phyloP scores from a whole-genome alignment of 768 basidiomycete genomes.

The Dioszegia crocea region DNA sequence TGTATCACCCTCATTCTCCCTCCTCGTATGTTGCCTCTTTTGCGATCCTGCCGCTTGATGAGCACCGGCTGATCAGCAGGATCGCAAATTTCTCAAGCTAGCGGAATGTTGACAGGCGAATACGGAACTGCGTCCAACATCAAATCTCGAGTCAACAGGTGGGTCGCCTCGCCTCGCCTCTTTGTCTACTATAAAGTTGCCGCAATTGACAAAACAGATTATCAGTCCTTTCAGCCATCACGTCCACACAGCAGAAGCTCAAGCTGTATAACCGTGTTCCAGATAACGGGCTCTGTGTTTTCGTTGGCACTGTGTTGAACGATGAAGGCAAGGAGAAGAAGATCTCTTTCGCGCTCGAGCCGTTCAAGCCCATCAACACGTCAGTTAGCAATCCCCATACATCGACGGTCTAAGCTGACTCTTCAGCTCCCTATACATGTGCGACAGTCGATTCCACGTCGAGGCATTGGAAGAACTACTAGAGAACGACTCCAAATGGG shows the following conservation, averaged over 20 bases:
- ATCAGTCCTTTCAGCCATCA: constrained; percentile 95
- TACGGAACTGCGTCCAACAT: constrained; percentile 99
- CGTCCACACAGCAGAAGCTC: constrained; percentile 92
- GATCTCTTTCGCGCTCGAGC: constrained; percentile 96
- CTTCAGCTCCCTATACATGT: constrained; percentile 80
- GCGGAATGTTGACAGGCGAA: constrained; percentile 95
- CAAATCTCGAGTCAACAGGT: constrained; percentile 75
- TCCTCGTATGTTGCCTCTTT: constrained; percentile 55
- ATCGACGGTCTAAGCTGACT: background rate
- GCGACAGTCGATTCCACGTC: constrained; percentile 85
- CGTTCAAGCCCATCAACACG: constrained; percentile 99
- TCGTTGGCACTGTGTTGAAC: constrained; percentile 95
- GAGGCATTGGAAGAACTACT: constrained; percentile 93
- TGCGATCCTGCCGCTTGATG: background rate
- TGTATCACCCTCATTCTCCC: constrained; percentile 99
- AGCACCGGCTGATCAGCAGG: background rate
- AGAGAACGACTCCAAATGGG: constrained; percentile 95
- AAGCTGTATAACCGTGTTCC: constrained; percentile 96
- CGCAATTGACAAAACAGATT: constrained; percentile 80
- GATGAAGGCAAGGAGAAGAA: constrained; percentile 99
- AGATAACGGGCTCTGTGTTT: constrained; percentile 92
- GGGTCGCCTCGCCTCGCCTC: constrained; percentile 96
- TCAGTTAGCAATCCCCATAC: constrained; percentile 51
- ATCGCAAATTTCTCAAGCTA: constrained; percentile 85
- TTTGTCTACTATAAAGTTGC: constrained; percentile 90